A percentile compares a stretch with the other conserved stretches of the same genome.
These are phyloP conservation scores for Mollisia scopiformis DNA, from an alignment of 2,329 filamentous ascomycete genomes.

Conservation along the genomic window DNA sequence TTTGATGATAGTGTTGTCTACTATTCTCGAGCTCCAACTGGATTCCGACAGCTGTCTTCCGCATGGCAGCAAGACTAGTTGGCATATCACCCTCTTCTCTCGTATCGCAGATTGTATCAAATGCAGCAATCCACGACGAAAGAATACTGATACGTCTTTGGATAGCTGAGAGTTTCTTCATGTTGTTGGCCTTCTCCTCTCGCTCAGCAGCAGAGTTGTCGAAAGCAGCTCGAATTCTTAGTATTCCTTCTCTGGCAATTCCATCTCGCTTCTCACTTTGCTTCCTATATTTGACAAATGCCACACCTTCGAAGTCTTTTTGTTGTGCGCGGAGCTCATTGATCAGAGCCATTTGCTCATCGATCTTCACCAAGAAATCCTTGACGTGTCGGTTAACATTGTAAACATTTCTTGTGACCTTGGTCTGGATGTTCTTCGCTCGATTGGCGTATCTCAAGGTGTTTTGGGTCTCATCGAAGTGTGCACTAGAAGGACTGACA, in stretches of 20 bases:
- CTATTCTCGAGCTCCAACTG: slow-evolving; percentile 87
- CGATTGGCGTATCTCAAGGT: slow-evolving; percentile 96
- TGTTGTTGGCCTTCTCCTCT: slow-evolving; percentile 75
- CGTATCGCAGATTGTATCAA: slow-evolving; percentile 78
- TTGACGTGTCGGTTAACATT: slow-evolving; percentile 99
- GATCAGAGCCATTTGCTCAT: slow-evolving; percentile 96
- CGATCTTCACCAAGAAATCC: slow-evolving; percentile 98
- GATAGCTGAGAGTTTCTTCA: slow-evolving; percentile 81
- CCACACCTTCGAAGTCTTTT: slow-evolving; percentile 80
- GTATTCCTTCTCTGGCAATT: slow-evolving; percentile 75
- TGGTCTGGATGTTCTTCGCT: slow-evolving; percentile 99
- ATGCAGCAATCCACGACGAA: slow-evolving; percentile 91
- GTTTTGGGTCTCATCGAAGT: slow-evolving; percentile 98
- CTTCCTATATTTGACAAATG: slow-evolving; percentile 89
- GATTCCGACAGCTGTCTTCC: slow-evolving; percentile 87
- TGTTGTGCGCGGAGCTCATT: slow-evolving; percentile 94
- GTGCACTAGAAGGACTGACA: slow-evolving; percentile 91
- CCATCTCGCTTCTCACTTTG: slow-evolving; percentile 82
- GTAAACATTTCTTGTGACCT: slow-evolving; percentile 98
- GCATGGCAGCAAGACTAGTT: slow-evolving; percentile 71
- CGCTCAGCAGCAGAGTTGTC: slow-evolving; percentile 79
- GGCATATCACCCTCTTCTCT: slow-evolving; percentile 73
- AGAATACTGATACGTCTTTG: slow-evolving; percentile 84
- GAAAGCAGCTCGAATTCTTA: slow-evolving; percentile 80
- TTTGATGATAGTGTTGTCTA: slow-evolving; percentile 87